phyloP scores from a whole-genome alignment of 805 yeast species.

The Yarrowia hollandica region DNA sequence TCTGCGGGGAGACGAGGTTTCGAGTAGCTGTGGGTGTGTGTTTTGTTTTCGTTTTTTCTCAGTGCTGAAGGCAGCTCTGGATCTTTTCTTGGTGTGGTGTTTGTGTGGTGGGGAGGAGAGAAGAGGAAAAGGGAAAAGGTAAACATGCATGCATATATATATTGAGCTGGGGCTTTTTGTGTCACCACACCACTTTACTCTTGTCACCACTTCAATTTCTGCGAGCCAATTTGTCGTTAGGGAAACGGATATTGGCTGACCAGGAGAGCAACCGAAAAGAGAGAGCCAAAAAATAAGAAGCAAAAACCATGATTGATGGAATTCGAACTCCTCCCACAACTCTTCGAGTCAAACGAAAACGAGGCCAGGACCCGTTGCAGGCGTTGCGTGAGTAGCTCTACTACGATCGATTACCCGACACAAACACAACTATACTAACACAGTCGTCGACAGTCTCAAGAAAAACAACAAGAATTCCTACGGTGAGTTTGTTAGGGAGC shows the following conservation, averaged over 20 bases:
- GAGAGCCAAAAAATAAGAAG: not conserved
- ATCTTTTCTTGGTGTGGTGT: not conserved
- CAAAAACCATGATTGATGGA: constrained; percentile 28
- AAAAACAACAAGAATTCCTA: constrained; percentile 34
- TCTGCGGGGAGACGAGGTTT: not conserved
- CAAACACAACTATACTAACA: not conserved
- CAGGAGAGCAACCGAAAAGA: no score
- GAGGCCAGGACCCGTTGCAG: constrained; percentile 85
- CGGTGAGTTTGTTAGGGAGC: constrained; percentile 34
- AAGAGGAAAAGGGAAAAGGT: constrained; percentile 22
- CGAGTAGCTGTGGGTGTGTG: constrained; percentile 3
- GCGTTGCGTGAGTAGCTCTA: constrained; percentile 51
- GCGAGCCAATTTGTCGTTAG: not conserved
- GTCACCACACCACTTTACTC: constrained; percentile 1
- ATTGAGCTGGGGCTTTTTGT: constrained; percentile 1
- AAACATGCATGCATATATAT: constrained; percentile 27
- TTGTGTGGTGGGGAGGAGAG: constrained; percentile 1
- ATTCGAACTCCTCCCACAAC: constrained; percentile 52
- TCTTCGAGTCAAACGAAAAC: constrained; percentile 80
- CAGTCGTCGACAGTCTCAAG: constrained; percentile 29
- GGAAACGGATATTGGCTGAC: constrained; percentile 12
- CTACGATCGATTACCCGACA: no score
- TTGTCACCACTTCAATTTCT: not conserved
- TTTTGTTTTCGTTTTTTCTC: constrained; percentile 1
- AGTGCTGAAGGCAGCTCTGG: constrained; percentile 29